phyloP scores from a whole-genome alignment of 306 rosid species.

The Vachellia pachyceras region DNA sequence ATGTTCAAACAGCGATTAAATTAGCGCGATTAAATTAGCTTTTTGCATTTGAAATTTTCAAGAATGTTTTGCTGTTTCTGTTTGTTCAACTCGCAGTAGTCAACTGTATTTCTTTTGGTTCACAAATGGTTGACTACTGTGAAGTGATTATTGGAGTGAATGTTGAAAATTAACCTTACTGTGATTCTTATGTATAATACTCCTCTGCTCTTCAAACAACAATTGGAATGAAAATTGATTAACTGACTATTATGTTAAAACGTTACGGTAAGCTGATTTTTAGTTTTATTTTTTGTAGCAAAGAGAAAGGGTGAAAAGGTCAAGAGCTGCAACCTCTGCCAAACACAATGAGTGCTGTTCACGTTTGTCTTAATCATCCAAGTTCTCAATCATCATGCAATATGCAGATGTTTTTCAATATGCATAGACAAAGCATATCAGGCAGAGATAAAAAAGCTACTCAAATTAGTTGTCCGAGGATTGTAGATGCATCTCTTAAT shows the following conservation, averaged over 20 bases:
- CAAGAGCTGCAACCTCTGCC: not conserved
- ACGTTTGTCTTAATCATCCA: conserved; percentile 36
- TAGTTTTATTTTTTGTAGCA: not conserved
- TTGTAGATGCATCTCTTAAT: conserved; percentile 42
- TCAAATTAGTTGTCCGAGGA: conserved; percentile 19
- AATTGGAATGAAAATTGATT: too few relatives aligned
- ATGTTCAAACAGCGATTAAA: too few relatives aligned
- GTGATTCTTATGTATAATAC: too few relatives aligned
- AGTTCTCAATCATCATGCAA: conserved; percentile 36
- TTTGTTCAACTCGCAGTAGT: too few relatives aligned
- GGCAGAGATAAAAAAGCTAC: not conserved
- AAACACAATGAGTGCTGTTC: conserved; percentile 44
- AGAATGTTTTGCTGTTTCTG: too few relatives aligned
- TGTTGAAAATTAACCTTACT: too few relatives aligned
- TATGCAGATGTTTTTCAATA: conserved; percentile 19
- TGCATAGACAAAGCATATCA: not conserved
- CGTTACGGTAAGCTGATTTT: not conserved
- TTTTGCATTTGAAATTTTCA: too few relatives aligned
- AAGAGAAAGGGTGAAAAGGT: not conserved
- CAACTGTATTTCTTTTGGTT: too few relatives aligned
- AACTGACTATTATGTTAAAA: not conserved
- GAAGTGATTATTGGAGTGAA: too few relatives aligned
- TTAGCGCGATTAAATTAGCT: too few relatives aligned
- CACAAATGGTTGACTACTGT: too few relatives aligned
- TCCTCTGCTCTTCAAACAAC: too few relatives aligned